These are phyloP conservation scores for Aspergillus ellipticus DNA, from an alignment of 495 filamentous ascomycete species.

Conservation along the genomic window DNA sequence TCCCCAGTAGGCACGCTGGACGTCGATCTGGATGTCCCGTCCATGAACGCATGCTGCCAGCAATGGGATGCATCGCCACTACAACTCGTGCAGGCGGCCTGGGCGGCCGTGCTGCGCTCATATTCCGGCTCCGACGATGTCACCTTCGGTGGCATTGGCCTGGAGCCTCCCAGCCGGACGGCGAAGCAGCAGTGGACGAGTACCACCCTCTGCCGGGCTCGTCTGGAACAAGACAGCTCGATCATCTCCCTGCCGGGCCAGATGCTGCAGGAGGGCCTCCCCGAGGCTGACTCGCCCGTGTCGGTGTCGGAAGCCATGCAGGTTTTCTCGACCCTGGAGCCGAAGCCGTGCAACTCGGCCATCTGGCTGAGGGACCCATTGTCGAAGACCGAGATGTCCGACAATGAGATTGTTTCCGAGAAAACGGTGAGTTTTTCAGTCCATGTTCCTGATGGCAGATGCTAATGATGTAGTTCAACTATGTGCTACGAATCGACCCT, in stretches of 20 bases:
- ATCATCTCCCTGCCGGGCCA: constrained; percentile 8
- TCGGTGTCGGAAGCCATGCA: constrained; percentile 12
- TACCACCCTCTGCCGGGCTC: constrained; percentile 8
- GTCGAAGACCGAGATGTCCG: constrained; percentile 7
- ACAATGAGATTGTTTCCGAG: constrained; percentile 7
- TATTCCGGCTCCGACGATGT: constrained; percentile 45
- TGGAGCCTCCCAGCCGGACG: constrained; percentile 4
- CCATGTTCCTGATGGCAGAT: background rate
- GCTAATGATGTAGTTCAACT: constrained; percentile 10
- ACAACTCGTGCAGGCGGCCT: constrained; percentile 41
- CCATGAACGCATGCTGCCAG: constrained; percentile 28
- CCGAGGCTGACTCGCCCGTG: constrained; percentile 9
- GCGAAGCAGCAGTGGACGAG: constrained; percentile 12
- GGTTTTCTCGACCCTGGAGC: constrained; percentile 13
- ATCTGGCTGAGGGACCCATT: constrained; percentile 14
- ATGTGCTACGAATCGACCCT: constrained; percentile 12
- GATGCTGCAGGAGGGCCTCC: constrained; percentile 9
- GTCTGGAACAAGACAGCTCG: constrained; percentile 8
- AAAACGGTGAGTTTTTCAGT: constrained; percentile 10
- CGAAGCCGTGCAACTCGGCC: constrained; percentile 15
- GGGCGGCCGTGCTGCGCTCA: constrained; percentile 42
- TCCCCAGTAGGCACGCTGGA: constrained; percentile 6
- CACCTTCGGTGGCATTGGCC: constrained; percentile 14
- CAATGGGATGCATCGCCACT: constrained; percentile 33
- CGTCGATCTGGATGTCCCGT: constrained; percentile 7